Evolutionary conservation across 1,139 yeast species (phyloP).

Genomic region (Candida dubliniensis): DNA sequence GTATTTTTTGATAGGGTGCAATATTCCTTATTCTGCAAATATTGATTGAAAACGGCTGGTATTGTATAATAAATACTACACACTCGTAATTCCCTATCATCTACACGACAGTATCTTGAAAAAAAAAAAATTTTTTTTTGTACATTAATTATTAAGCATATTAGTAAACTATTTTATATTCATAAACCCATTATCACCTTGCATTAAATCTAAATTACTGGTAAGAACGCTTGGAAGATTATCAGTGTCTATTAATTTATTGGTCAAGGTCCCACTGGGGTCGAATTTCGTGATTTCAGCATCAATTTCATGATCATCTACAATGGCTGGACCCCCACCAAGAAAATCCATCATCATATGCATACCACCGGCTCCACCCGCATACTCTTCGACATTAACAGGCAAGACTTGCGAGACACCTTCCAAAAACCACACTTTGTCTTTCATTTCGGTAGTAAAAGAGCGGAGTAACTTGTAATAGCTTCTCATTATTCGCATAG

Average conservation of each 20-base stretch:
- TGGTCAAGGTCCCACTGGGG: conserved; percentile 36
- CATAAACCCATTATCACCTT: conserved; percentile 30
- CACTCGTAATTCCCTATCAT: too few relatives aligned
- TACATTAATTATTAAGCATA: background rate
- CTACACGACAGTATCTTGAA: too few relatives aligned
- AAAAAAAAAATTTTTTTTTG: background rate
- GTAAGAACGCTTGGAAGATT: conserved; percentile 59
- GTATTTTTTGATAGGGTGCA: too few relatives aligned
- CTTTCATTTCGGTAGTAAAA: conserved; percentile 84
- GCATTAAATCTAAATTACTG: conserved; percentile 49
- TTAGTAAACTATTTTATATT: conserved; percentile 12
- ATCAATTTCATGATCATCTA: conserved; percentile 45
- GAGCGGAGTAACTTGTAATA: conserved; percentile 80
- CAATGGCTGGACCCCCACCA: conserved; percentile 65
- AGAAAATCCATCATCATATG: conserved; percentile 86
- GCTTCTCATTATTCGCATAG: conserved; percentile 86
- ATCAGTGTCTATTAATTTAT: conserved; percentile 52
- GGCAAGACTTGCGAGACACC: conserved; percentile 87
- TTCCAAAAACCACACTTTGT: conserved; percentile 89
- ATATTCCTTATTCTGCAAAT: too few relatives aligned
- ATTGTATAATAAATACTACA: too few relatives aligned
- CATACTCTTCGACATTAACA: conserved; percentile 78
- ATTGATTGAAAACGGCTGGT: too few relatives aligned
- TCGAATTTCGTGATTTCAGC: conserved; percentile 49
- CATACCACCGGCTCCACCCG: conserved; percentile 85